Evolutionary conservation across 2,329 filamentous ascomycete genomes (phyloP), one percentile per base, ranked within the genome.

Genomic region (Colletotrichum scovillei): DNA sequence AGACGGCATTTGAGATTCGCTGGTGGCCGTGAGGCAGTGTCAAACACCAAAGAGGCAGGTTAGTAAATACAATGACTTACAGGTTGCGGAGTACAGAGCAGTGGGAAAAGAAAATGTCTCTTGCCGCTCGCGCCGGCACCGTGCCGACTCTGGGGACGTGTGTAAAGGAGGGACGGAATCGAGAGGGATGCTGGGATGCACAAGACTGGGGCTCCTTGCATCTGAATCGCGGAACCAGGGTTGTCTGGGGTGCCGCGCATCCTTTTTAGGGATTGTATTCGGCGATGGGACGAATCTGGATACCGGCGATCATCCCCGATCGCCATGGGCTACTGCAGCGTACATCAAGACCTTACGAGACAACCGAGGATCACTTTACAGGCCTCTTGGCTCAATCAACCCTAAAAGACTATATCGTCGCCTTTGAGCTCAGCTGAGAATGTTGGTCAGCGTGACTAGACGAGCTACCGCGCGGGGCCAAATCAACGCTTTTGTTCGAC

Each of bases 131-230:
- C 28, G 19, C 35, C 60, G 71, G 71, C 71, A 73, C 24, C 1
- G 46, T 73, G 71, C 71, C 71, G 71, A 66, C 35, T 35, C 49
- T 38, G 35, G 22, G 30, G 19, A 35, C 14, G 35, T 56, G 28
- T 9, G 30, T 26, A 22, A 35, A 11, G 56, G 46, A 53, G 35
- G 24, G 16, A 26, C 26, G 28, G 46, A n/a, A 56, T 58, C 42
- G 38, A 49, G 9, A 11, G 24, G 63, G 9, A 19, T 22, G 11
- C 22, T n/a, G 16, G 42, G 59, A 30, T 30, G 3, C n/a, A 55
- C 16, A 52, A 30, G 58, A 22, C 52, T 11, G 14, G 69, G 69
- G 52, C n/a, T 32, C 69, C 69, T n/a, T 69, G 65, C 58, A 12
- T 12, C 30, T 63, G 28, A 30, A 56, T 56, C 57, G 58, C 28